phyloP scores from a whole-genome alignment of 148 eudicot genomes.

The Chenopodium quinoa region DNA sequence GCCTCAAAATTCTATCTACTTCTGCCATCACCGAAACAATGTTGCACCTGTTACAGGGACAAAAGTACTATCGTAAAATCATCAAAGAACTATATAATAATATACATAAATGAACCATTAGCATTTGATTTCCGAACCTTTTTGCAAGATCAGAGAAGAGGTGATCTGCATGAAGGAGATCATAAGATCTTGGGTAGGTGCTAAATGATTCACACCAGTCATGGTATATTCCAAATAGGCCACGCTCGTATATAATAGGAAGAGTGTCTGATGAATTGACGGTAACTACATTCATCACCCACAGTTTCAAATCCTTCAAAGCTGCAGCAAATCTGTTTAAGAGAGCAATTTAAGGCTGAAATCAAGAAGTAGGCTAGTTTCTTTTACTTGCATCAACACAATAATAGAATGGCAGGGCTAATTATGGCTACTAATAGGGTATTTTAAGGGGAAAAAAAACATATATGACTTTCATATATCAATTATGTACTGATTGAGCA shows the following conservation, averaged over 20 bases:
- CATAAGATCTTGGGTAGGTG: slow-evolving; percentile 67
- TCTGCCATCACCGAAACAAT: slow-evolving; percentile 58
- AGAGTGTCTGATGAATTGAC: slow-evolving; percentile 60
- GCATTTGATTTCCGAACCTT: slow-evolving; percentile 32
- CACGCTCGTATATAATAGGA: slow-evolving; percentile 64
- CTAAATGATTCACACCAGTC: slow-evolving; percentile 76
- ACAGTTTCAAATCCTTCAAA: slow-evolving; percentile 51
- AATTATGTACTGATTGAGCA: no score
- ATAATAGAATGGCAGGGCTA: not conserved
- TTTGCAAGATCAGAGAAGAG: slow-evolving; percentile 50
- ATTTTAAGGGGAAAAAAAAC: not conserved
- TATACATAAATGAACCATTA: not conserved
- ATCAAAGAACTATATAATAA: not conserved
- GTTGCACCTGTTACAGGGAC: slow-evolving; percentile 47
- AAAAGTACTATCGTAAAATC: not conserved
- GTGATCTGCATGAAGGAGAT: slow-evolving; percentile 67
- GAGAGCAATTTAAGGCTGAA: not conserved
- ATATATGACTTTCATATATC: not conserved
- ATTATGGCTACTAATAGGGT: not conserved
- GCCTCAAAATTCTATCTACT: slow-evolving; percentile 65
- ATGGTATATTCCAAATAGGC: slow-evolving; percentile 60
- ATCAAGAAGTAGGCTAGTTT: not conserved
- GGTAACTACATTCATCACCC: slow-evolving; percentile 78
- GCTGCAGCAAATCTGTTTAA: slow-evolving; percentile 69
- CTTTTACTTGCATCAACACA: not conserved